Evolutionary conservation across 441 rosid genomes (phyloP), one percentile per base, ranked within the genome.

Genomic region (Cnidoscolus chayamansa): DNA sequence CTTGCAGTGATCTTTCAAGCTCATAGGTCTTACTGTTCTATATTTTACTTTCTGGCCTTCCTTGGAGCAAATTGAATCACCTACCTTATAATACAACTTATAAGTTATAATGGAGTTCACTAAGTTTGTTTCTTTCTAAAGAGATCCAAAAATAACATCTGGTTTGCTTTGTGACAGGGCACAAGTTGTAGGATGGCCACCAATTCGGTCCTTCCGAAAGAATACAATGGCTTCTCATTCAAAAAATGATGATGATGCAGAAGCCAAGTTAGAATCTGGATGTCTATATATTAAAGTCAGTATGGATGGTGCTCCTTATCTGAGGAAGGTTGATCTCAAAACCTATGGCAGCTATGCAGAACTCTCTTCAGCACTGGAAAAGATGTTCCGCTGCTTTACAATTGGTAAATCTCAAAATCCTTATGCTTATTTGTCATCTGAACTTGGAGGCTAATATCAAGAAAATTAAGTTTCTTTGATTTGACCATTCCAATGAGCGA

Each of bases 141-240:
- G 47, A 53, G 19, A 51, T 10, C 35, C 47, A 32, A 16, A 40
- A 63, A 48, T 43, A 61, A 65, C 15, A 31, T 60, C 61, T 68
- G n/a, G 12, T 9, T 68, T 31, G n/a, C 16, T 31, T 63, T 63
- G 51, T 77, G 76, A 71, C 84, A 88, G 97, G 74, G 84, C 91
- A 72, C 92, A 87, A 65, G 93, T 88, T 63, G 93, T 90, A 70
- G 96, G 96, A 72, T 90, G 93, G 96, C 96, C 93, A 66, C 96
- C 96, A 54, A 81, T 90, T 72, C 86, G 94, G 55, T 87, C 92
- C n/a, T 90, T 84, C 74, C 79, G 96, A 74, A 90, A 86, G 86
- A 90, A 89, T 55, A 78, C 90, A 55, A 84, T 89, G 94, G 87
- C 87, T 76, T 81, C 90, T 66, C 83, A 85, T 40, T 65, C 75